Evolutionary conservation across 2,329 filamentous ascomycete genomes (phyloP).

Genomic region (Colletotrichum liriopes): DNA sequence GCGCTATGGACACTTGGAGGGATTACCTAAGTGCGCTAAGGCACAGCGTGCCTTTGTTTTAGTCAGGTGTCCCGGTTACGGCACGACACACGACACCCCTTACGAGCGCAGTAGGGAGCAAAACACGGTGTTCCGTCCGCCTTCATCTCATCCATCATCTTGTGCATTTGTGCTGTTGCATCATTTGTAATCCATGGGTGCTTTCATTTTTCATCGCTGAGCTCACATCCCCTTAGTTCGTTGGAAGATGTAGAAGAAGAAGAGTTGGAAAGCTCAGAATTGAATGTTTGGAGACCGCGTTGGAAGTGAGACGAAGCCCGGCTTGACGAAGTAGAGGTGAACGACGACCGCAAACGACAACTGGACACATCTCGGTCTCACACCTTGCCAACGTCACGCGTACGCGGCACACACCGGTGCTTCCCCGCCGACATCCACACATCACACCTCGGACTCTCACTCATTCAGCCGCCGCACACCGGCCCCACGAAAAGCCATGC

Average conservation of each 20-base stretch:
- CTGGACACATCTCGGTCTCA: neutral
- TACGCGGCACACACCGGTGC: neutral
- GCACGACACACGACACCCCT: conserved; percentile 3
- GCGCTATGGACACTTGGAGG: neutral
- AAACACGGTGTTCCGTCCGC: conserved; percentile 10
- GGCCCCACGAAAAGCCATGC: conserved; percentile 10
- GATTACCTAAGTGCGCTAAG: conserved; percentile 37
- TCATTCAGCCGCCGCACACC: neutral
- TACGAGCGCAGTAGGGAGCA: too few species aligned
- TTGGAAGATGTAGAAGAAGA: neutral
- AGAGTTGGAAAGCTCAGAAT: neutral
- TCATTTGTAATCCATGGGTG: neutral
- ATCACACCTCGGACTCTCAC: neutral
- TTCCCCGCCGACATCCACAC: neutral
- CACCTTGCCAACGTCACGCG: neutral
- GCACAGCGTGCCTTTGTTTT: conserved; percentile 21
- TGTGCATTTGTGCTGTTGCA: neutral
- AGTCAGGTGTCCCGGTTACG: conserved; percentile 30
- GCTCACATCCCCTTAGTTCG: neutral
- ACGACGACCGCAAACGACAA: neutral
- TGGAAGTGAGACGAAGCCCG: neutral
- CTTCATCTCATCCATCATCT: neutral
- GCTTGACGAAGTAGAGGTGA: neutral
- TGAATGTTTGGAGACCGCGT: neutral
- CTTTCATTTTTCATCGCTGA: neutral